Base-by-base conservation (phyloP, 2,329 filamentous ascomycete species). In the Aspergillus flavus region DNA sequence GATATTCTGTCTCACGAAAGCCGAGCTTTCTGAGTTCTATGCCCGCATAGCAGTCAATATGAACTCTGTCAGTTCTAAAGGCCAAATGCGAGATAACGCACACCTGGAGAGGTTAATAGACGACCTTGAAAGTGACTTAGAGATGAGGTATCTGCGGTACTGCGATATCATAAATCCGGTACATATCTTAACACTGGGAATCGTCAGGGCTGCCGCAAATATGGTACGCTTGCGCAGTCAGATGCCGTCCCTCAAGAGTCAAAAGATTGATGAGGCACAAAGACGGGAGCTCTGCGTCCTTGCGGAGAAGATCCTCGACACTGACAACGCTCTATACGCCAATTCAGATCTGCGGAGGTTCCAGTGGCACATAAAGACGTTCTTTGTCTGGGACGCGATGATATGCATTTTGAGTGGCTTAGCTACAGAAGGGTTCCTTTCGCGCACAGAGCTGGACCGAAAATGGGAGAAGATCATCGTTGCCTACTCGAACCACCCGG, bases 351-450 rank as follows among this genome's bases (percentile, higher is more conserved):
- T 79, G 57, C 69, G 73, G 28, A 71, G 73, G 16, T 83, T 78
- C 62, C 69, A 72, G 26, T 83, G 81, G 80, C 79, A 82, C 56
- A 71, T 78, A 39, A 73, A 81, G 30, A 68, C 75, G 12, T 78
- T 81, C 34, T 86, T 83, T 66, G 73, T 80, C 36, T 85, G 83
- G 82, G 82, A 84, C 59, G 76, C 81, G 2, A 76, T 83, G 50
- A 76, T 84, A 14, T 81, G 81, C 66, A 71, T 85, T 30, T 71
- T 85, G 34, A 76, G 68, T 62, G 76, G 76, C 53, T 67, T 80
- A 0, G 65, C 75, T 16, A 72, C 75, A 32, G 41, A 48, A 71
- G 74, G 64, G 67, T 77, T 54, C 61, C 78, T 52, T 73, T 72
- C 46, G 68, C 72, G 55, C 61, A 77, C 21, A 57, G 65, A 53